Base-by-base conservation (phyloP, 1,284 basidiomycete genomes). In the Ustilago xerochloae region DNA sequence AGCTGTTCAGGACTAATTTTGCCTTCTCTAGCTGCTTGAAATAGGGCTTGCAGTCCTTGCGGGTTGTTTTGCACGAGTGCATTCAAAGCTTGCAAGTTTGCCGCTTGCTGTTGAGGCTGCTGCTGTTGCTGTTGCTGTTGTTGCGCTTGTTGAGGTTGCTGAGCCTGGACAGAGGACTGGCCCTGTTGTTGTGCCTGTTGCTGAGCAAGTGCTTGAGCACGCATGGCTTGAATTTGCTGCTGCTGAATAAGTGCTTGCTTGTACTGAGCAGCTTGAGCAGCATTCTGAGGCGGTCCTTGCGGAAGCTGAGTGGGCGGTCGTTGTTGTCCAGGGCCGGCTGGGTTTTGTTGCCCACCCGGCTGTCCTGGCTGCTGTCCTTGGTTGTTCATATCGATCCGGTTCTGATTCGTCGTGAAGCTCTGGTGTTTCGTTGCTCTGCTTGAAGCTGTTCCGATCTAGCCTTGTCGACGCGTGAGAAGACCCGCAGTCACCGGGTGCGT, bases 1-100 rank as follows among this genome's bases (percentile, higher is more conserved):
- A 80, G 55, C 60, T 81, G 80, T 36, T 80, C 75, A 4, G 65
- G 69, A 51, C 74, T 78, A 26, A 80, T 64, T 24, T 77, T 77
- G 4, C 80, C 77, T 51, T 81, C 78, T 18, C 74, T 70, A 12
- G 80, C 78, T 8, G 76, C 78, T 20, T 80, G 75, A 8, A 79
- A 74, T 43, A 78, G 55, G 8, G 78, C 78, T 30, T 69, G 58
- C 32, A 80, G 57, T 10, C 75, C 69, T 46, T 79, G 76, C 29
- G 78, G 80, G 26, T 76, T 81, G 67, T 78, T 80, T 41, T 78
- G 73, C 12, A 80, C 68, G 33, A 77, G 47, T 9, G 73, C 68
- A 45, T 78, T 74, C 15, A 80, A 46, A 2, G 71, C 74, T 36
- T 80, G 78, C 26, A 80, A 36, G 18, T 50, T 70, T 18, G 52